Base-by-base conservation (phyloP, 2,329 filamentous ascomycete genomes). In the Aspergillus fischeri region DNA sequence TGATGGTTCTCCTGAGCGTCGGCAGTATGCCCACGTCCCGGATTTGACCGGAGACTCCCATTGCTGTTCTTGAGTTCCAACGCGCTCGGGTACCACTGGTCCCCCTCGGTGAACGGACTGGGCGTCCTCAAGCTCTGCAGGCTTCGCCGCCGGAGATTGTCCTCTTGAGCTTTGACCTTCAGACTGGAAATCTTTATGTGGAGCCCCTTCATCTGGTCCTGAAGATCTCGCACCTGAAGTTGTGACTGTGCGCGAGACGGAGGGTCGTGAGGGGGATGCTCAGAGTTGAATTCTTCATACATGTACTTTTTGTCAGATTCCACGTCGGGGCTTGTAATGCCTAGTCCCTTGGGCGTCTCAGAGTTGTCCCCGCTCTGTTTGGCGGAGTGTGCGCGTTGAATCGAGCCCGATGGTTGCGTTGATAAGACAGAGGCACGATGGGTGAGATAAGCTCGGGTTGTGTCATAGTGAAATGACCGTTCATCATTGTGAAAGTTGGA, bases 141-240 rank as follows among this genome's bases (percentile, higher is more conserved):
- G 70, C 90, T 96, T 55, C 87, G 84, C 52, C 92, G 83, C 67
- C 90, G 87, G 66, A 95, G 73, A 64, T 84, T 91, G 65, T 96
- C 92, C 57, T 89, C 89, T 21, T 89, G 84, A 0, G 90, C 89
- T 65, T 91, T 87, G 60, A 92, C 86, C 65, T 90, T 88, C 45
- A 96, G 74, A 17, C 81, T 88, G 1, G 91, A 92, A 38, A 96
- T 92, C 67, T 91, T 91, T 58, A 89, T 90, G 69, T 92, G 92
- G 49, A 96, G 80, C 53, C 89, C 91, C 55, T 89, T 86, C 83
- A 96, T 90, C 70, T 96, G 91, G 63, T 91, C 88, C 59, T 91
- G 90, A 47, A 96, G 78, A 67, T 86, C 84, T 8, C 87, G 85
- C 68, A 90, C 85, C 67, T 90, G 87, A 14, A 87, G 82, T n/a